Evolutionary conservation across 768 basidiomycete species (phyloP).

Genomic region (Collybiopsis luxurians): DNA sequence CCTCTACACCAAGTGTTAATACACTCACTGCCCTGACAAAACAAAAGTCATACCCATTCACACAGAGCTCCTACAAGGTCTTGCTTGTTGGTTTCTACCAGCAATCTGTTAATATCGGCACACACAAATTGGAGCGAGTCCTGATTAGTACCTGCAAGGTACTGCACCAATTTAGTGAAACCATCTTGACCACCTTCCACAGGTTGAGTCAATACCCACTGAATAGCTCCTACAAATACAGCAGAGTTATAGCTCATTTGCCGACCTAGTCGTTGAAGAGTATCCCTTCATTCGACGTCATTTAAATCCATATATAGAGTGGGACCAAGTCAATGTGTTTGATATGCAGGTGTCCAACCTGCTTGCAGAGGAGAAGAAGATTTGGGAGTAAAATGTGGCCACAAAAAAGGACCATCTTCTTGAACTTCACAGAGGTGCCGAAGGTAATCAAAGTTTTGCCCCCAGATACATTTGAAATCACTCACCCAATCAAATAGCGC

Average conservation of each 20-base stretch:
- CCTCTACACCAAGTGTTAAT: not conserved
- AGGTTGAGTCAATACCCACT: not conserved
- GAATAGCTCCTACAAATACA: not conserved
- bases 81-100: not conserved
- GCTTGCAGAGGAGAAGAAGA: not conserved
- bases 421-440: not conserved
- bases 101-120: not conserved
- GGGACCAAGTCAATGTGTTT: not conserved
- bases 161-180: not conserved
- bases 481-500: not conserved
- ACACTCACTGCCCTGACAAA: no score
- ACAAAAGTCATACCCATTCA: not conserved
- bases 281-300: not conserved
- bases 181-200: not conserved
- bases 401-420: not conserved
- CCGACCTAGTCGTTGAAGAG: no score
- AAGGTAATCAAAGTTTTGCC: not conserved
- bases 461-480: not conserved
- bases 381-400: not conserved
- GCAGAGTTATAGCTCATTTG: slow-evolving; percentile 1
- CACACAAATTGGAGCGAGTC: not conserved
- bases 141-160: not conserved
- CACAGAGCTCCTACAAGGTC: not conserved
- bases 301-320: not conserved
- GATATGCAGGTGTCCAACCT: not conserved